Evolutionary conservation across 768 basidiomycete genomes (phyloP), one percentile per base, ranked within the genome.

Genomic region (Megacollybia marginata): DNA sequence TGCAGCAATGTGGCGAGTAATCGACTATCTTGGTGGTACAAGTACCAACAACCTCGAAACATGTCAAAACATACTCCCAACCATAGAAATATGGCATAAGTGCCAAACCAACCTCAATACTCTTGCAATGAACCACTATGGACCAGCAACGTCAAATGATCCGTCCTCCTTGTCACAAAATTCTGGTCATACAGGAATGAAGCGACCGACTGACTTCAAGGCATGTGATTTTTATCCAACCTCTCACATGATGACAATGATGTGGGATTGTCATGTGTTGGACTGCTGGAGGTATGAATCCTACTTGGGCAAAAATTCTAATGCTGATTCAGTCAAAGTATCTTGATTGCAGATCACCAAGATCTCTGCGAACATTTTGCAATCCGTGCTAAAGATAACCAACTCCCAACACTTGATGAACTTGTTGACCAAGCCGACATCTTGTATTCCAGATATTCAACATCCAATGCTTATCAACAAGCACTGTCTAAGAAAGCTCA

Each of bases 81-180:
- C 52, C 1, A 50, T 48, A 0, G 53, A 57, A 33, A 47, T 55
- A 10, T 57, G 53, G 55, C 55, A 57, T 42, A 55, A 43, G 5
- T 38, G 54, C 4, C 44, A 50, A 6, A 57, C 55, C 1, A 44
- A 48, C 9, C 28, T 54, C 11, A 54, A 52, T 16, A 44, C 51
- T 0, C 38, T 33, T 1, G 47, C 53, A 1, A 23, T 11, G 5
- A 56, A 56, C 32, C 55, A 56, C 38, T 54, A 54, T 48, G 55
- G 55, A 2, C 52, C 46, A 0, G 46, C 52, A 4, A 19, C 55
- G 0, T 55, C 49, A 4, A 7, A 11, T 0, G 50, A 56, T 40
- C 55, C 55, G 1, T 56, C 55, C 0, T 54, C 55, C 2, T 48
- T 56, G 1, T 56, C 55, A 11, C 47, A 46, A 33, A 12, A 19